A percentile compares a stretch with the other conserved stretches of the same genome.
phyloP scores from a whole-genome alignment of 1,284 basidiomycete species.

The Cutaneotrichosporon sp. region DNA sequence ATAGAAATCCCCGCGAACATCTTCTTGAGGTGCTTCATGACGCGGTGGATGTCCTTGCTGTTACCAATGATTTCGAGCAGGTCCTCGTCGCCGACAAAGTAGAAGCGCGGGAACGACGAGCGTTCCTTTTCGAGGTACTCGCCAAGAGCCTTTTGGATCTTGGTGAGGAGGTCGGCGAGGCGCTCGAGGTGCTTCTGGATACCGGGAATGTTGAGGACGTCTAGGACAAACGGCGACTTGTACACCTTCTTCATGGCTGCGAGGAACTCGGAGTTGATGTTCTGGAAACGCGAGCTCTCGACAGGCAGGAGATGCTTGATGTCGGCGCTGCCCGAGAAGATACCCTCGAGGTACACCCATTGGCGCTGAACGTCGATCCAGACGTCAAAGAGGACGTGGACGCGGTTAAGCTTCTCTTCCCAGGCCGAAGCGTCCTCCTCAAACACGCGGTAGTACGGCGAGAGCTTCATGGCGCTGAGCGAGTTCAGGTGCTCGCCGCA shows the following conservation, averaged over 20 bases:
- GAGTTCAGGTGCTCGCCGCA: constrained; percentile 96
- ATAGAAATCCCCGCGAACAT: constrained; percentile 99
- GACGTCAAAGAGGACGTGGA: constrained; percentile 93
- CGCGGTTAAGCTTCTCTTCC: constrained; percentile 91
- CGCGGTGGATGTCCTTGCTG: constrained; percentile 93
- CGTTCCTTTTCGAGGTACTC: constrained; percentile 98
- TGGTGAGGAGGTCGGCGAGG: constrained; percentile 88
- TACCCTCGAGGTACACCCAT: constrained; percentile 99
- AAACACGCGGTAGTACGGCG: constrained; percentile 95
- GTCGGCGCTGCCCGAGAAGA: constrained; percentile 97
- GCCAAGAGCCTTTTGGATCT: constrained; percentile 98
- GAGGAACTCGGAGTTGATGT: constrained; percentile 97
- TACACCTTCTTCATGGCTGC: constrained; percentile 99
- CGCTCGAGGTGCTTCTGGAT: constrained; percentile 97
- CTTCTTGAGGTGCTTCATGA: constrained; percentile 99
- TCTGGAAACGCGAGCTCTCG: constrained; percentile 93
- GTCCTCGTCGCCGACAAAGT: constrained; percentile 99
- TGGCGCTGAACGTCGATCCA: constrained; percentile 99
- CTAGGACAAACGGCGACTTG: constrained; percentile 95
- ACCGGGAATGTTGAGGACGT: constrained; percentile 92
- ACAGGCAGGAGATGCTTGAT: constrained; percentile 98
- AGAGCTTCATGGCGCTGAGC: constrained; percentile 91
- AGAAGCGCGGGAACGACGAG: constrained; percentile 97
- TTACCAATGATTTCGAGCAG: constrained; percentile 98
- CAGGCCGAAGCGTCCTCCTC: constrained; percentile 89